Base-by-base conservation (phyloP, 2,329 filamentous ascomycete species). In the Ascochyta lentis region DNA sequence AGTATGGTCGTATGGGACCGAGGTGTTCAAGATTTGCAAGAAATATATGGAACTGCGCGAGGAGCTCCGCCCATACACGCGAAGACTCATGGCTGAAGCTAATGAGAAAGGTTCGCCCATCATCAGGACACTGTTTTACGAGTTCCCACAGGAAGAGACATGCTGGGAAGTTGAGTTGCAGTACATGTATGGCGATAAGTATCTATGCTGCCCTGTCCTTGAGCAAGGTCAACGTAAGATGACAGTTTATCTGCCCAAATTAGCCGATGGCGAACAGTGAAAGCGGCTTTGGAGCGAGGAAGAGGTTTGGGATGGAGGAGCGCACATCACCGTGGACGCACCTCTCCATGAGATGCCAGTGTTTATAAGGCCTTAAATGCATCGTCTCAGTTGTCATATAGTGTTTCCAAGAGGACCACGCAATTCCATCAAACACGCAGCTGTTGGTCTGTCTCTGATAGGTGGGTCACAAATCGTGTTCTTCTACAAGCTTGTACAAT, bases 1-100 rank as follows among this genome's bases (percentile, higher is more conserved):
- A 69, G 82, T 89, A 1, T 89, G 86, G 86, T 86, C 81, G 0
- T 89, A 88, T 63, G 86, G 87, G 0, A 78, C 82, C 6, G 79
- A 84, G 26, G 81, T 86, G 0, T 87, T 86, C 56, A 78, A 76
- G 29, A 86, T 89, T 29, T 86, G 84, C 68, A 79, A 80, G 65
- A 83, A 79, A 60, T 89, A 88, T 60, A 78, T 90, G 66, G 60
- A 64, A 5, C 76, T 89, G 12, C 79, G 86, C 2, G 86, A 89
- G 70, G 67, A 79, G 31, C 55, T 89, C 67, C 77, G 86, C 4
- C 78, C 78, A 1, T 89, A 89, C 58, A 86, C 82, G 0, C 73
- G 86, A 2, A 68, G 56, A 0, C 64, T 89, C 56, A 89, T 89
- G 86, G 73, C 70, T 34, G 79, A 84, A 58, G 86, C 86, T 0